These are phyloP conservation scores for Dactylonectria estremocensis DNA, from an alignment of 2,329 filamentous ascomycete genomes.

Conservation along the genomic window DNA sequence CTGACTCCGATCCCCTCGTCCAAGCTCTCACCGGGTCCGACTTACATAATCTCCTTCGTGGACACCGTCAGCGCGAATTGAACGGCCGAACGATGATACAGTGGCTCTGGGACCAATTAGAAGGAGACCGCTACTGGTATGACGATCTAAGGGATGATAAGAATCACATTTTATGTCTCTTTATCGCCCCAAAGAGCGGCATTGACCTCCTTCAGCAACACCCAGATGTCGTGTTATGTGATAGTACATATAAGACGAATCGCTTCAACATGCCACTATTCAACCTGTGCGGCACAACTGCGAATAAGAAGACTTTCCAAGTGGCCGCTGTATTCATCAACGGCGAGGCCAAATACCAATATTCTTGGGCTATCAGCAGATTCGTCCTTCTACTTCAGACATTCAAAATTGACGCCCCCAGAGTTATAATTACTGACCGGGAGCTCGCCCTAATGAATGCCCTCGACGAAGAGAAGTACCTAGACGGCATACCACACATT, in stretches of 20 bases:
- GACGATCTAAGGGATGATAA: no score
- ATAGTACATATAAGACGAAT: background rate
- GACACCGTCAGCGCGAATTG: no score
- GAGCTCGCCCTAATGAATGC: background rate
- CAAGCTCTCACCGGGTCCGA: no score
- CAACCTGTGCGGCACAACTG: background rate
- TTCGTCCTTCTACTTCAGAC: background rate
- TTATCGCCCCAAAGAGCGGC: no score
- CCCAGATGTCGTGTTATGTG: background rate
- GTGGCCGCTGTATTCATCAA: background rate
- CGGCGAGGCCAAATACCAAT: background rate
- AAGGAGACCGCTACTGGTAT: no score
- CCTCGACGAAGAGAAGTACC: no score
- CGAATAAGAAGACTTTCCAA: background rate
- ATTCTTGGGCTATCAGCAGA: background rate
- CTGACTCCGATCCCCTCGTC: no score
- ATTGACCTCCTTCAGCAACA: no score
- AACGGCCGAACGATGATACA: no score
- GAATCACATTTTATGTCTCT: no score
- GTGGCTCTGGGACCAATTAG: no score
- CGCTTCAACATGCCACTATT: background rate
- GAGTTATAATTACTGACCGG: background rate
- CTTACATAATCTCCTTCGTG: no score
- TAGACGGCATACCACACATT: background rate
- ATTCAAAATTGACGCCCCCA: background rate